Conservation (phyloP, 2,329 filamentous ascomycete genomes). For the Beauveria scarabaeidicola region DNA sequence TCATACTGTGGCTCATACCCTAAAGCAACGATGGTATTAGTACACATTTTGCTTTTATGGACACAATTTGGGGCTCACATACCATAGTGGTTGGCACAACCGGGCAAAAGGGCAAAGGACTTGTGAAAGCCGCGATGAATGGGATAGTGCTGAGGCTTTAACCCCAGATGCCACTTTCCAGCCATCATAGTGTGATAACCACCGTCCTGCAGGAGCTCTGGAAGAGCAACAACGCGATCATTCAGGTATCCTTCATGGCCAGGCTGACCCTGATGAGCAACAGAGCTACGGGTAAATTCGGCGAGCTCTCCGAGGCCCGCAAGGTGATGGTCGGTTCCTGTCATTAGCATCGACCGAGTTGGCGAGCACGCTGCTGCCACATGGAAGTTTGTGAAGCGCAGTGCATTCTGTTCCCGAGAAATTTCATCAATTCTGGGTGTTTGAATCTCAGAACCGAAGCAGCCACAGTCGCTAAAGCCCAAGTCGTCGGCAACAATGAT, state of each 20-base stretch:
- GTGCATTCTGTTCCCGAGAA: slow-evolving; percentile 32
- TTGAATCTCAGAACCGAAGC: slow-evolving; percentile 25
- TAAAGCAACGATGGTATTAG: neutral
- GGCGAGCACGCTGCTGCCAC: slow-evolving; percentile 57
- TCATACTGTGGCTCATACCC: slow-evolving; percentile 38
- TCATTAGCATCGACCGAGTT: slow-evolving; percentile 58
- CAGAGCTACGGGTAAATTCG: slow-evolving; percentile 24
- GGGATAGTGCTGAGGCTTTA: slow-evolving; percentile 36
- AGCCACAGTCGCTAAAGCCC: slow-evolving; percentile 23
- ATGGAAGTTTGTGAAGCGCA: slow-evolving; percentile 58
- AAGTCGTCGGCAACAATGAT: slow-evolving; percentile 28
- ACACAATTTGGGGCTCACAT: neutral
- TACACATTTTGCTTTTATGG: neutral
- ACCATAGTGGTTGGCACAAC: slow-evolving; percentile 37
- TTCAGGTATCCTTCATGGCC: slow-evolving; percentile 27
- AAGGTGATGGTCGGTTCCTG: slow-evolving; percentile 42
- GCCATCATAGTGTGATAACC: slow-evolving; percentile 25
- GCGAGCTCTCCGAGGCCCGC: slow-evolving; percentile 46
- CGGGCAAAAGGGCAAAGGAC: slow-evolving; percentile 45
- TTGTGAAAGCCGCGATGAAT: slow-evolving; percentile 45
- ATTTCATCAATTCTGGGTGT: slow-evolving; percentile 24
- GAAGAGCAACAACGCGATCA: slow-evolving; percentile 20
- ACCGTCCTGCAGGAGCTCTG: slow-evolving; percentile 21
- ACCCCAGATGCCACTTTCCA: slow-evolving; percentile 23
- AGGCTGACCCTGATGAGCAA: slow-evolving; percentile 13